Base-by-base conservation (phyloP, 495 filamentous ascomycete species). In the Achaetomiella virescens region DNA sequence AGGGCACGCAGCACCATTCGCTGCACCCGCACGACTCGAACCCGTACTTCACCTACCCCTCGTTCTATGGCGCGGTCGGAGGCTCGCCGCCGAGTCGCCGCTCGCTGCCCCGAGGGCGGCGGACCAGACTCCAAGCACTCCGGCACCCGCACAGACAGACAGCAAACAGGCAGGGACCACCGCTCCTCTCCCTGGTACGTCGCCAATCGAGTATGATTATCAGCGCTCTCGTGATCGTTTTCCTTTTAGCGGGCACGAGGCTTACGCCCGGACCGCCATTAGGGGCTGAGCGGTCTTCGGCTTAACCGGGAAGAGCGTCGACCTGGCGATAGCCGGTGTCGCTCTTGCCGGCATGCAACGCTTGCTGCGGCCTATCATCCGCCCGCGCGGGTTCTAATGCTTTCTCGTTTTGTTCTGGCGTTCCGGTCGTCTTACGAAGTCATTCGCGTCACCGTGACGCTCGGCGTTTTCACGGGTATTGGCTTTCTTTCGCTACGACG, bases 221-320 rank as follows among this genome's bases (percentile, higher is more conserved):
- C 70, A 69, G 43, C 66, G 62, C 53, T 25, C 63, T 49, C 62
- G 60, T 64, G 66, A 71, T 51, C 70, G 67, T 61, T 73, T 74
- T 45, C 69, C 72, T 6, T 75, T 75, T 51, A 60, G 43, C 41
- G 61, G 64, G 22, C 9, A 68, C 54, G 69, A 75, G 24, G 59
- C 70, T 73, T 63, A 72, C 69, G 52, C 67, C 57, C 50, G 68
- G 49, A 67, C 70, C 68, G 71, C 72, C 18, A 75, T 67, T 61
- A 65, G 65, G 58, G 58, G 61, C 11, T 67, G 51, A 58, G 36
- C 14, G 2, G 35, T 21, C 29, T 5, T 6, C 17, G 38, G 36
- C 36, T 17, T 25, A 15, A 35, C 9, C 20, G 12, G 40, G 17
- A 4, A 31, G 27, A 5, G 27, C 5, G 27, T 31, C 24, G 22